Evolutionary conservation across 2,329 filamentous ascomycete genomes (phyloP).

Genomic region (Fusarium sororula): DNA sequence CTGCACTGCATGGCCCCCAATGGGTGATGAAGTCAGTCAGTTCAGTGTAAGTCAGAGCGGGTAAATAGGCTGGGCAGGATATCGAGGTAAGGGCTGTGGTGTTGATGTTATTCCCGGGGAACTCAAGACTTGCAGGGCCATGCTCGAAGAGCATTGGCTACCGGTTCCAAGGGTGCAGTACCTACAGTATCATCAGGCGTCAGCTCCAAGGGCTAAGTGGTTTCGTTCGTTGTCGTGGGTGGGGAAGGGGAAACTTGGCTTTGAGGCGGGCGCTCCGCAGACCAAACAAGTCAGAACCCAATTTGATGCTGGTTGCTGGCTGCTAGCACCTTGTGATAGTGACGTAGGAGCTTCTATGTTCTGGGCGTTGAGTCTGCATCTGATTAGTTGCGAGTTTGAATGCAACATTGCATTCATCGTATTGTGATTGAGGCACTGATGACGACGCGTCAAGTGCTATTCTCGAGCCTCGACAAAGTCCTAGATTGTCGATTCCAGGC

Average conservation of each 20-base stretch:
- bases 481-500: background rate
- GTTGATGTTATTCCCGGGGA: background rate
- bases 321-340: conserved; percentile 14
- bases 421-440: conserved; percentile 3
- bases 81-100: background rate
- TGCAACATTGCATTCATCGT: conserved; percentile 29
- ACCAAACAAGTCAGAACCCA: conserved; percentile 35
- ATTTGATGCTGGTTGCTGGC: conserved; percentile 10
- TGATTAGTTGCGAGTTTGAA: conserved; percentile 4
- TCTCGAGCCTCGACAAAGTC: background rate
- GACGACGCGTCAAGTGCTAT: conserved; percentile 1
- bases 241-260: conserved; percentile 23
- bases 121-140: background rate
- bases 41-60: background rate
- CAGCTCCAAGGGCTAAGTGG: conserved; percentile 1
- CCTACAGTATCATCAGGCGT: background rate
- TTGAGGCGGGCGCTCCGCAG: conserved; percentile 24
- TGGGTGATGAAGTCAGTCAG: background rate
- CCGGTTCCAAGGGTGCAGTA: background rate
- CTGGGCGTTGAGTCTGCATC: background rate
- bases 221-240: background rate
- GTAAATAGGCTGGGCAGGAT: background rate
- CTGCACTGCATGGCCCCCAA: conserved; percentile 18
- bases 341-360: conserved; percentile 12
- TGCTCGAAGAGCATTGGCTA: background rate